A percentile compares a stretch with the other conserved stretches of the same genome.
Conservation (phyloP, 345 rosid genomes). For the Bretschneidera sinensis region DNA sequence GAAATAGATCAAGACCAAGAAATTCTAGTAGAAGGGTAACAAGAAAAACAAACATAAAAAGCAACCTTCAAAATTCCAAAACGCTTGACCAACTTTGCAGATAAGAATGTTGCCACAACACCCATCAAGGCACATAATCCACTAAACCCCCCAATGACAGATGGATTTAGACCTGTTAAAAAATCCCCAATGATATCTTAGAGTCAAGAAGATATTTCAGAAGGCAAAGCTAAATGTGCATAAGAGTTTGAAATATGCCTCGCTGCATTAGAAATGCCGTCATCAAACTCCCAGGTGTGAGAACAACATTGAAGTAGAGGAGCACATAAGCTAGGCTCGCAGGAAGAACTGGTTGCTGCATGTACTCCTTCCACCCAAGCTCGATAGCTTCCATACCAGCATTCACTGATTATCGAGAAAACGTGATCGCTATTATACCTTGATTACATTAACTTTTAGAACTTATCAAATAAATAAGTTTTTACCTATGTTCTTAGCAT, state of each 20-base stretch:
- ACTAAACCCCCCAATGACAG: constrained; percentile 82
- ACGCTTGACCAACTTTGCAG: constrained; percentile 66
- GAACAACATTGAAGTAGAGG: constrained; percentile 81
- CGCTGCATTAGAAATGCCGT: constrained; percentile 90
- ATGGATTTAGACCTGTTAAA: constrained; percentile 72
- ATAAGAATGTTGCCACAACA: constrained; percentile 82
- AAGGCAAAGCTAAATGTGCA: background rate
- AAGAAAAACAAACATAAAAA: constrained; percentile 11
- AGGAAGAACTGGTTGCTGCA: constrained; percentile 91
- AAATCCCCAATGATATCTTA: constrained; percentile 5
- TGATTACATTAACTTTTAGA: background rate
- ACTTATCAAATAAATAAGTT: constrained; percentile 1
- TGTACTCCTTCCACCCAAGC: constrained; percentile 93
- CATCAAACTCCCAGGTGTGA: constrained; percentile 91
- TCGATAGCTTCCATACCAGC: constrained; percentile 70
- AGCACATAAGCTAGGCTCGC: constrained; percentile 94
- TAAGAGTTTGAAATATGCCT: constrained; percentile 34
- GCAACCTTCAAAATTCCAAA: constrained; percentile 73
- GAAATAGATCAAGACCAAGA: constrained; percentile 1
- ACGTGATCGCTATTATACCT: background rate
- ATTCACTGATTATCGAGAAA: constrained; percentile 32
- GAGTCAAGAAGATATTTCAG: constrained; percentile 7
- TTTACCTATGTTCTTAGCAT: constrained; percentile 48
- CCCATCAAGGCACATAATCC: constrained; percentile 96
- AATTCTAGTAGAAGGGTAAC: background rate